These are phyloP conservation scores for Persicaria maculosa DNA, from an alignment of 148 eudicot genomes.

Conservation along the genomic window DNA sequence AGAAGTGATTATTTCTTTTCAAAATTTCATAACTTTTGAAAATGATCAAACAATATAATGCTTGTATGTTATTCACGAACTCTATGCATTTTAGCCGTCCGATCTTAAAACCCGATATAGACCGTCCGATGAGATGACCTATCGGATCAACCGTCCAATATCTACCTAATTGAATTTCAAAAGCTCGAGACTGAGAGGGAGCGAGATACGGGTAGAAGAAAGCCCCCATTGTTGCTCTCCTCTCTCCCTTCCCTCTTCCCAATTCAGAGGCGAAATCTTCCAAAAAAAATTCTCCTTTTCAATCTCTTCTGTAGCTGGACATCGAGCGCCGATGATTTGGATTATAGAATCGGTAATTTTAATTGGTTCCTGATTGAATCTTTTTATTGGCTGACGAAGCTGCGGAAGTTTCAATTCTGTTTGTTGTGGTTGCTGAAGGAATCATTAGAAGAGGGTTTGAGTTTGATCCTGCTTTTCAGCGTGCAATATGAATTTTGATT, in stretches of 20 bases:
- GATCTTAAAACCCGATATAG: constrained; percentile 3
- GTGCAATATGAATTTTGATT: constrained; percentile 12
- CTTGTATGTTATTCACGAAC: neutral
- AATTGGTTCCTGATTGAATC: neutral
- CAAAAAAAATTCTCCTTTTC: neutral
- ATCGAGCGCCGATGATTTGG: neutral
- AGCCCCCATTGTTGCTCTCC: constrained; percentile 11
- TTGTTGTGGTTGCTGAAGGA: neutral
- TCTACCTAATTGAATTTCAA: constrained; percentile 48
- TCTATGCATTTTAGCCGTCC: constrained; percentile 32
- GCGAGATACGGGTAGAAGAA: constrained; percentile 22
- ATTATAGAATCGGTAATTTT: neutral
- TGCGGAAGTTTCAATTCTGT: neutral
- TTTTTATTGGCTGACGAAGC: neutral
- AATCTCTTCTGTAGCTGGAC: constrained; percentile 1
- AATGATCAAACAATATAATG: too few relatives aligned
- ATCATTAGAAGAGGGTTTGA: neutral
- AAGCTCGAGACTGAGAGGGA: constrained; percentile 36
- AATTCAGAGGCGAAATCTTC: constrained; percentile 1
- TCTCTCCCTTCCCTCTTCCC: neutral
- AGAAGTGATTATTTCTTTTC: too few relatives aligned
- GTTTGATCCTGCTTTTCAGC: neutral
- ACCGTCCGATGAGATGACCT: constrained; percentile 26
- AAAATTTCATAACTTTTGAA: too few relatives aligned
- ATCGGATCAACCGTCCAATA: constrained; percentile 30